phyloP scores from a whole-genome alignment of 2,329 filamentous ascomycete species.

The Beauveria sp. region DNA sequence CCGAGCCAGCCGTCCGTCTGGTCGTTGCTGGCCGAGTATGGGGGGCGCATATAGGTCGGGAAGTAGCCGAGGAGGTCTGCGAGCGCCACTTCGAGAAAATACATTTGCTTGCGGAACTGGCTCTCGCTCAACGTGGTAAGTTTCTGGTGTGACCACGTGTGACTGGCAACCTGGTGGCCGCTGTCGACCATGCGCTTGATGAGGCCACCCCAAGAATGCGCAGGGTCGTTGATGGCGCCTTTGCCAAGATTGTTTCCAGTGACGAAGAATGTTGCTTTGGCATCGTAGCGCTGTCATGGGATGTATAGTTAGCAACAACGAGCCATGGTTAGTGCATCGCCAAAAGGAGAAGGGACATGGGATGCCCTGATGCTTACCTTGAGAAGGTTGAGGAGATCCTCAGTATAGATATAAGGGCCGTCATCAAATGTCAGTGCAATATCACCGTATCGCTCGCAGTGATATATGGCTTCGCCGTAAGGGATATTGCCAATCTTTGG shows the following conservation, averaged over 20 bases:
- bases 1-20: conserved; percentile 31
- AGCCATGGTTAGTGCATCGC: too few species aligned
- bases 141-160: conserved; percentile 39
- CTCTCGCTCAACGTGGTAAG: conserved; percentile 28
- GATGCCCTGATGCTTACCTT: conserved; percentile 11
- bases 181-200: conserved; percentile 40
- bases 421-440: conserved; percentile 41
- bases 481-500: conserved; percentile 44
- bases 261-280: conserved; percentile 33
- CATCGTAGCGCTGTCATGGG: conserved; percentile 21
- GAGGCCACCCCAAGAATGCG: conserved; percentile 26
- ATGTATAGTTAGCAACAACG: neutral
- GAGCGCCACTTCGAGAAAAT: conserved; percentile 35
- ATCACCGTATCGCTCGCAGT: conserved; percentile 26
- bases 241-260: conserved; percentile 31
- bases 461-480: conserved; percentile 47
- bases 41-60: conserved; percentile 37
- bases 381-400: conserved; percentile 32
- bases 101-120: conserved; percentile 32
- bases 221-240: conserved; percentile 33
- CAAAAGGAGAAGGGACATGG: too few species aligned
- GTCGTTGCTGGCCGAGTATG: conserved; percentile 37
- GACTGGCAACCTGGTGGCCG: conserved; percentile 54
- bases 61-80: conserved; percentile 32
- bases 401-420: conserved; percentile 36